phyloP scores from a whole-genome alignment of 1,284 basidiomycete species.

The Peniophora sp. region DNA sequence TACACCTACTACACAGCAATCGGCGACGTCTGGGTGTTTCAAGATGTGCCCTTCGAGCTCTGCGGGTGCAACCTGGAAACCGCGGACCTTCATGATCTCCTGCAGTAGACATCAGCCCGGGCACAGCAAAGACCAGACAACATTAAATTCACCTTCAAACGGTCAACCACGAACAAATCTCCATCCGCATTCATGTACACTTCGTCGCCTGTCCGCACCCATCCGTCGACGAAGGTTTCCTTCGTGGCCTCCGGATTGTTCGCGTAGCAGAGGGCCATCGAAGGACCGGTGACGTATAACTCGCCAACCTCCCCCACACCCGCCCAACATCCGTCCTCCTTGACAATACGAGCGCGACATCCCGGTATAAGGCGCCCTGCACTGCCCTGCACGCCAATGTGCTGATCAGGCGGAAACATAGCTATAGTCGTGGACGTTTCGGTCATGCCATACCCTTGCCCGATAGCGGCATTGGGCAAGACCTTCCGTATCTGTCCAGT shows the following conservation, averaged over 20 bases:
- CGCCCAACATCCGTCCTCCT: slow-evolving; percentile 29
- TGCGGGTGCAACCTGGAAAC: slow-evolving; percentile 49
- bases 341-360: slow-evolving; percentile 28
- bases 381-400: slow-evolving; percentile 24
- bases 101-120: slow-evolving; percentile 12
- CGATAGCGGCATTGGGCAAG: slow-evolving; percentile 52
- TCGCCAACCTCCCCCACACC: slow-evolving; percentile 33
- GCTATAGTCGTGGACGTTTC: slow-evolving; percentile 42
- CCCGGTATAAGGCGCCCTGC: slow-evolving; percentile 33
- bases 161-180: slow-evolving; percentile 35
- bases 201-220: slow-evolving; percentile 39
- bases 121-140: not conserved
- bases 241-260: slow-evolving; percentile 33
- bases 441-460: slow-evolving; percentile 62
- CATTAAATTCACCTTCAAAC: slow-evolving; percentile 27
- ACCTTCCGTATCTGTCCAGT: slow-evolving; percentile 44
- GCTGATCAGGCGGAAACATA: slow-evolving; percentile 17
- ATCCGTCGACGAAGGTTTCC: slow-evolving; percentile 35
- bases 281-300: slow-evolving; percentile 31
- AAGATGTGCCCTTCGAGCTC: slow-evolving; percentile 53
- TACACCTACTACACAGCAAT: slow-evolving; percentile 70
- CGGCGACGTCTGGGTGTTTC: slow-evolving; percentile 59
- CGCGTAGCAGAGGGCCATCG: slow-evolving; percentile 34
- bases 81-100: slow-evolving; percentile 61
- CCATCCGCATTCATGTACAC: slow-evolving; percentile 30